phyloP scores from a whole-genome alignment of 1,284 basidiomycete genomes.

The Wallemia ichthyophaga region DNA sequence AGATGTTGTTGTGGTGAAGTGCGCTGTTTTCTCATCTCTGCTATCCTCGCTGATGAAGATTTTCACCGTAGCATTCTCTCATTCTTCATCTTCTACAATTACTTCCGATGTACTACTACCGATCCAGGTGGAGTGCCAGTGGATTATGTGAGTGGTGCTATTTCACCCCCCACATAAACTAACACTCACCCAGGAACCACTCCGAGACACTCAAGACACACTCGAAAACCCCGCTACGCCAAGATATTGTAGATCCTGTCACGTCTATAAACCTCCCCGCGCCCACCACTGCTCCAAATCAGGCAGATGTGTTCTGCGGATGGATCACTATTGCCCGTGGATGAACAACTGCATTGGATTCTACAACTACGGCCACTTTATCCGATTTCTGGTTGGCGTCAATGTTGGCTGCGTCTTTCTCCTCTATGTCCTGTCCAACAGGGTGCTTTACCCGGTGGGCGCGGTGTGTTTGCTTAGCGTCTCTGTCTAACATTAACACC shows the following conservation, averaged over 20 bases:
- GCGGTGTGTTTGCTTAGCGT: background rate
- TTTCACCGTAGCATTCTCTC: constrained; percentile 25
- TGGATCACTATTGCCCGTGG: constrained; percentile 41
- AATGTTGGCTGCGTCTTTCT: constrained; percentile 35
- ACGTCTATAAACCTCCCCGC: constrained; percentile 21
- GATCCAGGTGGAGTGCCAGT: constrained; percentile 56
- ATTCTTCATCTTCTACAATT: constrained; percentile 53
- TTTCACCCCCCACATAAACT: background rate
- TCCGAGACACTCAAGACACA: constrained; percentile 40
- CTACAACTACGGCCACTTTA: constrained; percentile 62
- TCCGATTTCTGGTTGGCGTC: constrained; percentile 73
- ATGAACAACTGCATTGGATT: constrained; percentile 71
- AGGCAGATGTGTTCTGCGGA: constrained; percentile 42
- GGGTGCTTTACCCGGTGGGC: constrained; percentile 9
- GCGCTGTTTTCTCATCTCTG: constrained; percentile 4
- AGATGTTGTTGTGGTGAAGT: constrained; percentile 70
- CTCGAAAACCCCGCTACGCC: constrained; percentile 51
- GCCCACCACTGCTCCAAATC: constrained; percentile 48
- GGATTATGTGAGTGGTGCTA: constrained; percentile 32
- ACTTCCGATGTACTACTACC: constrained; percentile 43
- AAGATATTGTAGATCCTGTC: constrained; percentile 46
- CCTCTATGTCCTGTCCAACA: constrained; percentile 6
- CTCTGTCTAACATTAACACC: background rate
- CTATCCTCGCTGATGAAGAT: too few species aligned
- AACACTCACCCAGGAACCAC: constrained; percentile 27